phyloP scores from a whole-genome alignment of 129 eudicot species.

The Centrapalus pauciflorus region DNA sequence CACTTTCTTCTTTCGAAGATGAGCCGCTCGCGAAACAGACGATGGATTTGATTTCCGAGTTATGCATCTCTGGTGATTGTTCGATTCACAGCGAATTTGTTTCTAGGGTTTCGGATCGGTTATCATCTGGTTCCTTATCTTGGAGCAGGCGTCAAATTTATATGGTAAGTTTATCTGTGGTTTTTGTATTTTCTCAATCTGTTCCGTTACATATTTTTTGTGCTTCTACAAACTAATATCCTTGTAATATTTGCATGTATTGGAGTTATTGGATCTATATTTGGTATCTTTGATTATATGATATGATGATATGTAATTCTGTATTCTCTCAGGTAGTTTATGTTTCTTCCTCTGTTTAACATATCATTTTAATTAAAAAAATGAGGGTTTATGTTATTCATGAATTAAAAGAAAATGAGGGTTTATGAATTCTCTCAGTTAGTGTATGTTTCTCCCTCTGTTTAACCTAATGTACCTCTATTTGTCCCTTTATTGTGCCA shows the following conservation, averaged over 20 bases:
- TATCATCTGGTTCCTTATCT: conserved; percentile 45
- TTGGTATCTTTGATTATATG: not conserved
- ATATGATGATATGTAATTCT: not conserved
- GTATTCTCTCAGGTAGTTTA: not conserved
- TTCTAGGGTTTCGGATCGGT: conserved; percentile 47
- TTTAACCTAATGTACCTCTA: too few relatives aligned
- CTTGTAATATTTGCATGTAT: not conserved
- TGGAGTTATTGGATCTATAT: too few relatives aligned
- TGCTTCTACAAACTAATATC: not conserved
- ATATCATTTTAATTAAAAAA: not conserved
- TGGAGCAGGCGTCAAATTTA: conserved; percentile 79
- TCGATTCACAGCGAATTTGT: conserved; percentile 58
- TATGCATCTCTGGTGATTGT: conserved; percentile 36
- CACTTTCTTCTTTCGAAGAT: conserved; percentile 50
- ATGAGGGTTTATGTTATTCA: not conserved
- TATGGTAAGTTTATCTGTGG: conserved; percentile 37
- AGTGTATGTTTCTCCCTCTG: not conserved
- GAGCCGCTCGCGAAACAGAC: conserved; percentile 65
- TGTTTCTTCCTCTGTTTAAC: not conserved
- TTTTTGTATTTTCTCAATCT: not conserved
- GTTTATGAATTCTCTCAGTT: not conserved
- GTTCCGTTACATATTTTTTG: not conserved
- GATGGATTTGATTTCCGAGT: conserved; percentile 33
- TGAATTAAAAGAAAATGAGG: not conserved
- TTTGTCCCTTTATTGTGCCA: too few relatives aligned